These are phyloP conservation scores for Elsinoe arachidis DNA, from an alignment of 2,329 filamentous ascomycete genomes.

Conservation along the genomic window DNA sequence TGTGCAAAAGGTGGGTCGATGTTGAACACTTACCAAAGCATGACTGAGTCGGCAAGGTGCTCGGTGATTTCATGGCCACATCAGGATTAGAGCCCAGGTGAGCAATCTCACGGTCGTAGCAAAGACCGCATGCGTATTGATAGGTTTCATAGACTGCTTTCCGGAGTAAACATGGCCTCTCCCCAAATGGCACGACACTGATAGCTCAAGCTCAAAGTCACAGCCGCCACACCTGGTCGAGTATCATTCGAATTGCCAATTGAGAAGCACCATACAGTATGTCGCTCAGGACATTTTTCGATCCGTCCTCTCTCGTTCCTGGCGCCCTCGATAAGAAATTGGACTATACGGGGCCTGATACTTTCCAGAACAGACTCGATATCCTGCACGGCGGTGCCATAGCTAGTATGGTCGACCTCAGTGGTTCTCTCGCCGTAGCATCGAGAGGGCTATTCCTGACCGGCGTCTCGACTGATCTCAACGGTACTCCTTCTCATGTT, in stretches of 20 bases:
- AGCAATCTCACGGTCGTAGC: background rate
- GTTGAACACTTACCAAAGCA: background rate
- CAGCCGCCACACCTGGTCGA: constrained; percentile 53
- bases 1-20: constrained; percentile 2
- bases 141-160: constrained; percentile 7
- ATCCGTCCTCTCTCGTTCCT: no score
- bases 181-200: background rate
- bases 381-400: constrained; percentile 73
- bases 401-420: constrained; percentile 63
- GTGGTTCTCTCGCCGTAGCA: constrained; percentile 57
- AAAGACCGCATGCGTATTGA: background rate
- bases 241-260: constrained; percentile 73
- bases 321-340: no score
- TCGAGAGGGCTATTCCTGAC: constrained; percentile 57
- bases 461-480: constrained; percentile 59
- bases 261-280: constrained; percentile 63
- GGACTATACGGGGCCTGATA: no score
- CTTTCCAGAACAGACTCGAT: constrained; percentile 60
- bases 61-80: constrained; percentile 12
- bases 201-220: constrained; percentile 53
- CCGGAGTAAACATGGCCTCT: background rate
- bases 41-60: background rate
- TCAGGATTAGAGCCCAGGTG: constrained; percentile 11
- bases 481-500: constrained; percentile 32
- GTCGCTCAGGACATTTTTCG: constrained; percentile 17